These are phyloP conservation scores for Huntiella decipiens DNA, from an alignment of 2,329 filamentous ascomycete species.

Conservation along the genomic window DNA sequence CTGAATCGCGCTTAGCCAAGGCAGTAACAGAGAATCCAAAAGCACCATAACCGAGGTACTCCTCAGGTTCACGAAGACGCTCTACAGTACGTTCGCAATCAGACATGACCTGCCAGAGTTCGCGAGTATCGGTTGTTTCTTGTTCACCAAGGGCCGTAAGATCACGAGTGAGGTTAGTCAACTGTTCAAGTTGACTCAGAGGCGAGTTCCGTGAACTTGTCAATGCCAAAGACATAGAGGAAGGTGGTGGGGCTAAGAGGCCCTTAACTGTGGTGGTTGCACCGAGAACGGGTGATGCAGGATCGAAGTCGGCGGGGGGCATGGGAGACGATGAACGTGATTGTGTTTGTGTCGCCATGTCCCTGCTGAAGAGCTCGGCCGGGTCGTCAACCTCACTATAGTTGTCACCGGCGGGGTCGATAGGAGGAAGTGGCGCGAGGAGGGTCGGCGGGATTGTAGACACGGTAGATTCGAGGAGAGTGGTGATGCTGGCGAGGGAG, in stretches of 20 bases:
- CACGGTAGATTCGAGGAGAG: conserved; percentile 35
- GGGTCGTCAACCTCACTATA: conserved; percentile 41
- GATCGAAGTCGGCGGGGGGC: neutral
- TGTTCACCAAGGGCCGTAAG: conserved; percentile 25
- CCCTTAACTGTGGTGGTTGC: neutral
- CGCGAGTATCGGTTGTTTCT: conserved; percentile 6
- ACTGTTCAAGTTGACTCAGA: no score
- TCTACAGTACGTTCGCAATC: conserved; percentile 6
- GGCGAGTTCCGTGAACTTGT: no score
- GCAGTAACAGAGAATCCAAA: neutral
- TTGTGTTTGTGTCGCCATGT: conserved; percentile 53
- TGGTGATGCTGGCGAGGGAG: conserved; percentile 27
- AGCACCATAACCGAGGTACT: no score
- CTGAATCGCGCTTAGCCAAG: conserved; percentile 29
- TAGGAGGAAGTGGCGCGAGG: conserved; percentile 11
- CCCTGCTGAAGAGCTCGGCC: conserved; percentile 63
- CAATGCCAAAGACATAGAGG: conserved; percentile 2
- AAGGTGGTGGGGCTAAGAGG: neutral
- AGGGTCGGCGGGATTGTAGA: conserved; percentile 35
- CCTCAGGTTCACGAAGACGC: neutral
- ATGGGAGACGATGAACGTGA: neutral
- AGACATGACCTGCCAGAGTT: conserved; percentile 10
- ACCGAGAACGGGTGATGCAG: no score
- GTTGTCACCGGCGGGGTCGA: conserved; percentile 16
- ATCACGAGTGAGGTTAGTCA: conserved; percentile 13